These are phyloP conservation scores for Phallus indusiatus DNA, from an alignment of 768 basidiomycete genomes.

Conservation along the genomic window DNA sequence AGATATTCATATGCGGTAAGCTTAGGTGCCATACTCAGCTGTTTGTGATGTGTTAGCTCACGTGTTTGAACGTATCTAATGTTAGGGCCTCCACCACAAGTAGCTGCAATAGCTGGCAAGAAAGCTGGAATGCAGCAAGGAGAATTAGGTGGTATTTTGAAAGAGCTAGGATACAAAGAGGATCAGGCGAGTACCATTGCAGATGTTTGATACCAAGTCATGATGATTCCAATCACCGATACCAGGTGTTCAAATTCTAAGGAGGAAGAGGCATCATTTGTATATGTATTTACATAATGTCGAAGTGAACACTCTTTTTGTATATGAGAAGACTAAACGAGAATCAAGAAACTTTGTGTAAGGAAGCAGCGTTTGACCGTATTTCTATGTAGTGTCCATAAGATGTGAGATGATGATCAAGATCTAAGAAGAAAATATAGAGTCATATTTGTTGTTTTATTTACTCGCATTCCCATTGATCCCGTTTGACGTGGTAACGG, in stretches of 20 bases:
- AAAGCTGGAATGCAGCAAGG: constrained; percentile 89
- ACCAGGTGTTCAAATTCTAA: background rate
- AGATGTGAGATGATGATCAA: no score
- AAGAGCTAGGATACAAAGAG: constrained; percentile 75
- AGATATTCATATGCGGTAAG: constrained; percentile 84
- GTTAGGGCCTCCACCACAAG: constrained; percentile 76
- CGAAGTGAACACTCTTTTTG: background rate
- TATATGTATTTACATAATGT: background rate
- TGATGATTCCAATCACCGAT: background rate
- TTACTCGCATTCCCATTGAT: background rate
- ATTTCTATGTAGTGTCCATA: no score
- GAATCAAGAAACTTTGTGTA: no score
- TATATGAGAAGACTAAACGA: no score
- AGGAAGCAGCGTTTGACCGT: no score
- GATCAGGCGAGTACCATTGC: constrained; percentile 53
- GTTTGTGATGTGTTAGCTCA: background rate
- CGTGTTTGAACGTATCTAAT: constrained; percentile 9
- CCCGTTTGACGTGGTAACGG: background rate
- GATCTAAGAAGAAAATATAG: no score
- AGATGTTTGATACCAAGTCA: background rate
- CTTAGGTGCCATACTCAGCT: background rate
- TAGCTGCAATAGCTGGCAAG: constrained; percentile 79
- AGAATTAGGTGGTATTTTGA: constrained; percentile 69
- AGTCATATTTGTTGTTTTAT: background rate
- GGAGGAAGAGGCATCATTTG: background rate